Conservation (phyloP, 352 stramenopile species). For the Sclerospora graminicola region DNA sequence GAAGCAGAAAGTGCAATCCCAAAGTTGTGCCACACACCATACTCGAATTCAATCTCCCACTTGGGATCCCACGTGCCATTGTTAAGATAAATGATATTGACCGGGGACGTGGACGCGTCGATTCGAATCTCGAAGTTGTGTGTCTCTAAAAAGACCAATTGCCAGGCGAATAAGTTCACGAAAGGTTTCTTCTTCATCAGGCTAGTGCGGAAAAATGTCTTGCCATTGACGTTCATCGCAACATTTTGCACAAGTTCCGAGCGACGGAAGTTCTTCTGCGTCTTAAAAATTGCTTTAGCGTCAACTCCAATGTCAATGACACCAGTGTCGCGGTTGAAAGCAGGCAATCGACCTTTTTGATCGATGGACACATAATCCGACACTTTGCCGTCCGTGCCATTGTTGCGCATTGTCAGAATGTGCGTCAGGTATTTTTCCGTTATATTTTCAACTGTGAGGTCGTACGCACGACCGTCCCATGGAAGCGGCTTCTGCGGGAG, state of each 20-base stretch:
- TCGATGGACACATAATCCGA: slow-evolving; percentile 38
- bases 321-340: slow-evolving; percentile 52
- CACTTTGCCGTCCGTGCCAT: slow-evolving; percentile 10
- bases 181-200: slow-evolving; percentile 4
- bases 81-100: slow-evolving; percentile 7
- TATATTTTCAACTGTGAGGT: too few relatives aligned
- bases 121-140: slow-evolving; percentile 6
- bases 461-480: too few relatives aligned
- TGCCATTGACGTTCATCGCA: neutral
- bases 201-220: slow-evolving; percentile 5
- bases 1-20: neutral
- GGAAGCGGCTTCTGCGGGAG: too few relatives aligned
- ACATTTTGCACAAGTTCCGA: slow-evolving; percentile 6
- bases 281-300: slow-evolving; percentile 5
- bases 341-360: slow-evolving; percentile 29
- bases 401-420: slow-evolving; percentile 47
- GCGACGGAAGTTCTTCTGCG: slow-evolving; percentile 3
- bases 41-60: slow-evolving; percentile 3
- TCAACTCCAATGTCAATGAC: slow-evolving; percentile 26
- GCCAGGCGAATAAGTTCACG: slow-evolving; percentile 3
- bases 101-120: neutral
- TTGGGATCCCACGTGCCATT: slow-evolving; percentile 6
- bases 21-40: slow-evolving; percentile 8
- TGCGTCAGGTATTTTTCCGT: too few relatives aligned
- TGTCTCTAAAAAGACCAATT: slow-evolving; percentile 4